A percentile compares a stretch with the other conserved stretches of the same genome.
Evolutionary conservation across 768 basidiomycete species (phyloP).

Genomic region (Suillus occidentalis): DNA sequence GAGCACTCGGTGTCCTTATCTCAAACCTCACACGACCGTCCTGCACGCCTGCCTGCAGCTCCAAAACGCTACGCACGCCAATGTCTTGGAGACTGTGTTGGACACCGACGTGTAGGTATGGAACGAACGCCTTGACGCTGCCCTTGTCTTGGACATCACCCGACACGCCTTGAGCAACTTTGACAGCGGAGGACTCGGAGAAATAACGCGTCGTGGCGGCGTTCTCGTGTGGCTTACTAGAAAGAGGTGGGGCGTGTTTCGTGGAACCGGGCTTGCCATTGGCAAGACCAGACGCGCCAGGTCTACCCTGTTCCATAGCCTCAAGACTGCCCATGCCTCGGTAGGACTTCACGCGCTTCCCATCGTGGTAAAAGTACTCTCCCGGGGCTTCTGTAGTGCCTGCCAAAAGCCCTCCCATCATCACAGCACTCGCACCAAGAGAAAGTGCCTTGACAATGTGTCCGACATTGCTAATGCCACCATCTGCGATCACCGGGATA

Average conservation of each 20-base stretch:
- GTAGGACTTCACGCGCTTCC: conserved; percentile 98
- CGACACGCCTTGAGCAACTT: conserved; percentile 95
- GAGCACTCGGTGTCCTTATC: conserved; percentile 90
- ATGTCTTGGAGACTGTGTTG: conserved; percentile 97
- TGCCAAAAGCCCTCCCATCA: conserved; percentile 97
- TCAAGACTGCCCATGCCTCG: conserved; percentile 98
- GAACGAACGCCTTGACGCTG: conserved; percentile 88
- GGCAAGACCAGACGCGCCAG: conserved; percentile 25
- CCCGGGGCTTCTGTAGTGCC: conserved; percentile 97
- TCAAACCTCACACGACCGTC: conserved; percentile 82
- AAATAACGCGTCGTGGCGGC: conserved; percentile 87
- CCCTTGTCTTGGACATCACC: conserved; percentile 99
- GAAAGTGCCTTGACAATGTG: conserved; percentile 97
- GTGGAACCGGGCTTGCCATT: conserved; percentile 29
- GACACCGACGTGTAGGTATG: conserved; percentile 76
- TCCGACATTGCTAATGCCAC: conserved; percentile 92
- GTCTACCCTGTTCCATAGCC: conserved; percentile 83
- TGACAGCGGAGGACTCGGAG: conserved; percentile 67
- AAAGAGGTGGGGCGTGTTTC: conserved; percentile 52
- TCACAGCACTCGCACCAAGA: conserved; percentile 92
- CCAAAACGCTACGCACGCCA: conserved; percentile 68
- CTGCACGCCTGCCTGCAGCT: conserved; percentile 65
- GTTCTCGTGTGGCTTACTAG: conserved; percentile 66
- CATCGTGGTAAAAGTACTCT: conserved; percentile 99
- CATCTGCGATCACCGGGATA: conserved; percentile 95